Base-by-base conservation (phyloP, 768 basidiomycete genomes). In the Amanita subjunquillea region DNA sequence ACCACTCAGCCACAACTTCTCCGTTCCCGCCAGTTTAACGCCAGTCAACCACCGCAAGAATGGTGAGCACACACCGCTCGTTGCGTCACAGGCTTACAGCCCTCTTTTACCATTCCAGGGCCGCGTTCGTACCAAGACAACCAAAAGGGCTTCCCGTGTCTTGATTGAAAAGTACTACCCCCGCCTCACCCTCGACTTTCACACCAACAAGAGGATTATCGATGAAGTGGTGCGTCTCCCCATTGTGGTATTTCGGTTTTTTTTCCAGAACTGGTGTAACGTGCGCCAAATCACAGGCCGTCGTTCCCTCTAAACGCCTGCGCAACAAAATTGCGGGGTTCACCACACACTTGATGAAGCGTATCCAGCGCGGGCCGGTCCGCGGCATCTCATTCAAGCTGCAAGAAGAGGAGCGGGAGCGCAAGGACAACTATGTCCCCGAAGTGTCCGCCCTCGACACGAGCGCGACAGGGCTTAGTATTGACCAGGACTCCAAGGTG, bases 91-190 rank as follows among this genome's bases (percentile, higher is more conserved):
- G 12, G 34, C 34, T 34, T 0, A 15, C 7, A 57, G 51, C 58
- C 62, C 43, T 63, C 53, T 23, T 17, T 34, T 48, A 17, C 50
- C 56, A 22, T 47, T 37, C 17, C 67, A 97, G 96, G 96, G 96
- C 71, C 93, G 96, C 66, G 95, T 99, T 75, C 90, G 96, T 69
- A 99, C 96, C 65, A 99, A 99, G 78, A 99, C 96, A 59, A 95
- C 94, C 68, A 99, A 99, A 82, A 90, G 94, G 76, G 95, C 96
- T 66, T 97, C 94, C 59, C 86, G 96, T 58, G 91, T 94, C 63
- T 81, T 98, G 73, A 98, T 99, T 67, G 96, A 99, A 82, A 97
- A 97, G 82, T 99, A 97, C 83, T 99, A 99, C 78, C 95, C 95
- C 62, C 91, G 95, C 66, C 84, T 99, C 63, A 98, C 95, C 60